A percentile compares a stretch with the other conserved stretches of the same genome.
Conservation (phyloP, 2,329 filamentous ascomycete species). For the Neofusicoccum laricinum region DNA sequence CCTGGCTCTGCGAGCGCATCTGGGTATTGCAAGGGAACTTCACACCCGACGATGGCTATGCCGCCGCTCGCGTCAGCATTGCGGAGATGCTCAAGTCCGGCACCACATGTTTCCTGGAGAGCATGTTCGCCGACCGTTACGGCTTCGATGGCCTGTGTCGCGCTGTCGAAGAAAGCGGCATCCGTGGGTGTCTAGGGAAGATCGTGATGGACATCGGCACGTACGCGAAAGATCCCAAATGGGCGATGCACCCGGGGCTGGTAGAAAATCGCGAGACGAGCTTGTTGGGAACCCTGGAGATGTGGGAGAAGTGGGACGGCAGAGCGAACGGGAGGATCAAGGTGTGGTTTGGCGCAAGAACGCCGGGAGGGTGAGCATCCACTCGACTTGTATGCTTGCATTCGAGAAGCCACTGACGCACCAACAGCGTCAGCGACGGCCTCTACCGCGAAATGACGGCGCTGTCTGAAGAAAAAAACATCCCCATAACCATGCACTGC, state of each 20-base stretch:
- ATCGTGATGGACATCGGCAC: conserved; percentile 45
- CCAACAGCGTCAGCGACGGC: conserved; percentile 29
- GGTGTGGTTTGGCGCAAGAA: conserved; percentile 40
- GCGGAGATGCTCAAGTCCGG: conserved; percentile 51
- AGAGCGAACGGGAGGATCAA: conserved; percentile 33
- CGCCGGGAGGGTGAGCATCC: conserved; percentile 32
- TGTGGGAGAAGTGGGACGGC: conserved; percentile 36
- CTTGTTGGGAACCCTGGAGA: conserved; percentile 30
- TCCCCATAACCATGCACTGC: conserved; percentile 40
- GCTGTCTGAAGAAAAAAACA: conserved; percentile 28
- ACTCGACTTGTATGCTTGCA: too few relatives aligned
- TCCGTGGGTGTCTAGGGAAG: conserved; percentile 44
- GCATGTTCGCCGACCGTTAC: conserved; percentile 50
- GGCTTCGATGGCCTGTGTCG: conserved; percentile 45
- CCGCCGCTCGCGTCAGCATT: conserved; percentile 48
- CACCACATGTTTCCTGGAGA: conserved; percentile 53
- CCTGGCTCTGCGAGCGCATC: conserved; percentile 52
- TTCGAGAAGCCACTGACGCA: not conserved
- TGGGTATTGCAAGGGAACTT: conserved; percentile 49
- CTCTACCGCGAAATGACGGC: conserved; percentile 35
- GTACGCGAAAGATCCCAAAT: conserved; percentile 42
- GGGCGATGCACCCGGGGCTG: conserved; percentile 44
- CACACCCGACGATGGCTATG: conserved; percentile 47
- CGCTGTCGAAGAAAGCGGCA: conserved; percentile 45
- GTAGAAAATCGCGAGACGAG: conserved; percentile 39